phyloP scores from a whole-genome alignment of 164 flowering plant species.

The Buxus sempervirens region DNA sequence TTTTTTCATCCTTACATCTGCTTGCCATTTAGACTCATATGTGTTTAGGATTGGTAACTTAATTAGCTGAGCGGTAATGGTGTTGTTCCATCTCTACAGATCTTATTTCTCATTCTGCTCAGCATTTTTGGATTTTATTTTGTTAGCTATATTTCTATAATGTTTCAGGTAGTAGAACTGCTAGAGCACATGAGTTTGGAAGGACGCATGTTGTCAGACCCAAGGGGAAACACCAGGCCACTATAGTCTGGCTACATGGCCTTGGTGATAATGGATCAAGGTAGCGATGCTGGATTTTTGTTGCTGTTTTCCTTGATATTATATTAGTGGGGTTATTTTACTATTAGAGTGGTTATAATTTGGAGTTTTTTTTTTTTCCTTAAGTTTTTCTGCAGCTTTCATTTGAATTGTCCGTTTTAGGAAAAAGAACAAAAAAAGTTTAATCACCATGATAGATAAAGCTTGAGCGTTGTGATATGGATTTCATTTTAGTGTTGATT shows the following conservation, averaged over 20 bases:
- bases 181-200: constrained; percentile 33
- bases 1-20: neutral
- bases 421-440: no score
- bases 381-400: neutral
- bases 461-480: neutral
- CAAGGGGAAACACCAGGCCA: constrained; percentile 40
- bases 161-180: constrained; percentile 22
- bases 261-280: constrained; percentile 43
- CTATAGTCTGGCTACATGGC: constrained; percentile 43
- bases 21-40: neutral
- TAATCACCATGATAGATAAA: no score
- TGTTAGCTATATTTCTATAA: neutral
- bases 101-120: neutral
- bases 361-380: neutral
- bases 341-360: neutral
- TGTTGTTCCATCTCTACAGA: neutral
- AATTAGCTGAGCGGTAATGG: neutral
- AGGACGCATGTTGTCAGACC: constrained; percentile 40
- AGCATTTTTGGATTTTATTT: neutral
- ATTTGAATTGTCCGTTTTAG: no score
- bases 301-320: neutral
- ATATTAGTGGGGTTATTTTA: neutral
- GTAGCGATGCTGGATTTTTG: constrained; percentile 11
- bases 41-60: neutral
- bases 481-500: neutral